Evolutionary conservation across 495 filamentous ascomycete species (phyloP).

Genomic region (Bacidia gigantensis): DNA sequence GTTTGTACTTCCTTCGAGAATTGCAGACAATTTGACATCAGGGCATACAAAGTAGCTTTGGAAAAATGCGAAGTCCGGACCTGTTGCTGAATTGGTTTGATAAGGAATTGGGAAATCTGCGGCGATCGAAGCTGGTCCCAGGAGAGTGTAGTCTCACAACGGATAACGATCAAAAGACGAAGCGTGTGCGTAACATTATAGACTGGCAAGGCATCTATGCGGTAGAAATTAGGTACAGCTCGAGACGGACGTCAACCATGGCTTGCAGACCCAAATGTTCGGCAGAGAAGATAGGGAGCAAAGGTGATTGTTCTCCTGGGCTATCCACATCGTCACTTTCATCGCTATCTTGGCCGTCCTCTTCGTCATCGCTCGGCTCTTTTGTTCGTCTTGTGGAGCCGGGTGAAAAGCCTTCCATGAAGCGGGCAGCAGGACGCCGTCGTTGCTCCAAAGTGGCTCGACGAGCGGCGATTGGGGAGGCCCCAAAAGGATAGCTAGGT

Average conservation of each 20-base stretch:
- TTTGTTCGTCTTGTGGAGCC: constrained; percentile 24
- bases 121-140: constrained; percentile 93
- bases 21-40: constrained; percentile 87
- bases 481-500: constrained; percentile 22
- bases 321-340: constrained; percentile 39
- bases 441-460: constrained; percentile 17
- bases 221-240: background rate
- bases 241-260: background rate
- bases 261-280: constrained; percentile 53
- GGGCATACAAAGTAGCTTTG: constrained; percentile 70
- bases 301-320: constrained; percentile 39
- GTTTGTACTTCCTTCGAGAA: constrained; percentile 75
- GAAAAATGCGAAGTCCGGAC: constrained; percentile 68
- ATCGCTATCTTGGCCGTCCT: constrained; percentile 30
- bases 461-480: constrained; percentile 19
- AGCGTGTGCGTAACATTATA: constrained; percentile 85
- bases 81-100: constrained; percentile 82
- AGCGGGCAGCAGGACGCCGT: constrained; percentile 20
- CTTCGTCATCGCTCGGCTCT: constrained; percentile 26
- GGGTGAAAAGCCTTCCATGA: constrained; percentile 20
- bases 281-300: constrained; percentile 75
- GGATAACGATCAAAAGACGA: constrained; percentile 61
- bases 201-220: constrained; percentile 58
- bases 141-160: constrained; percentile 82
- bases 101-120: constrained; percentile 85